Base-by-base conservation (phyloP, 176 grass and related monocot genomes). In the Puya raimondii region DNA sequence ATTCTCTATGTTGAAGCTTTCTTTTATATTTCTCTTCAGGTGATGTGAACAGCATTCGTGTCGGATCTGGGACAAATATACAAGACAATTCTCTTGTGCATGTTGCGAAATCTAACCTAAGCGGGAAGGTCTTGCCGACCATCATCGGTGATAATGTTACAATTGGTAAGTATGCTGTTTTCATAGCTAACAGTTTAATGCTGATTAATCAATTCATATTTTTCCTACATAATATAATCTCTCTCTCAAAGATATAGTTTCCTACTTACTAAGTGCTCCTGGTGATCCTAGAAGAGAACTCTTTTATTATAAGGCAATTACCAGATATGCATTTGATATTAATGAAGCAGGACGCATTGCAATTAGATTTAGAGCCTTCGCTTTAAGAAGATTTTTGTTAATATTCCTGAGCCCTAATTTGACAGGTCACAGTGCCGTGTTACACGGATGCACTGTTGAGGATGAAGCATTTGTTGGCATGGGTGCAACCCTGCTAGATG, bases 81-180 rank as follows among this genome's bases (percentile, higher is more conserved):
- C 93, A 96, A 74, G 93, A 96, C 76, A 96, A 96, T 80, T 78
- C 93, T 47, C 84, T 96, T 42, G 86, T 96, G 65, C 93, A 96
- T 76, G 93, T 96, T 54, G 71, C 93, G 58, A 96, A 80, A 83
- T 33, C 82, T 74, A 96, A 89, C 75, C 68, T 82, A 16, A 82
- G 83, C 1, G 79, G 93, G 57, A 96, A 92, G 68, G 86, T 92
- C 17, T 83, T 92, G 27, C 93, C 86, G 73, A 96, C 93, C 48
- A 89, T 90, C 54, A 89, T 96, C 25, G 93, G 93, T 72, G 83
- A 81, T 78, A 92, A 83, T 0, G 93, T 96, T 59, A 96, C 93
- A 74, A 61, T 96, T 54, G 93, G 93, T 91, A 70, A 77, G 80
- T 96, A 68, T 33, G 33, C 13, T 66, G 4, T 42, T 42, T 42